phyloP scores from a whole-genome alignment of 2,329 filamentous ascomycete species.

The Fusarium austroafricanum region DNA sequence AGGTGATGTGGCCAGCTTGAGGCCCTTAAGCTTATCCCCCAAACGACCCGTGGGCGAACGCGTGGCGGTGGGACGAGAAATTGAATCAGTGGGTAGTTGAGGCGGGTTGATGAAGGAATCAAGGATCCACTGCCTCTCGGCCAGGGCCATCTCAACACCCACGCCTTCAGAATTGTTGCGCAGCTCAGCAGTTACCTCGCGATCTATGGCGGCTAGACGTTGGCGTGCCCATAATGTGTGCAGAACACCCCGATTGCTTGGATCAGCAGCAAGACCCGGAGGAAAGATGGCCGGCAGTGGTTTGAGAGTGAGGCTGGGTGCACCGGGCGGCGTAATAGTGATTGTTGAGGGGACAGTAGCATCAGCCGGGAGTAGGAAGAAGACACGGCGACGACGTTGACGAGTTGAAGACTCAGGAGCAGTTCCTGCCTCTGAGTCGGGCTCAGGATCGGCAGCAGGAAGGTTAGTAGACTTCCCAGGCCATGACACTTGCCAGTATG shows the following conservation, averaged over 20 bases:
- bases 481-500: conserved; percentile 82
- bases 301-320: conserved; percentile 69
- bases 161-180: conserved; percentile 82
- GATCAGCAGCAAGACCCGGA: conserved; percentile 75
- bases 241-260: conserved; percentile 82
- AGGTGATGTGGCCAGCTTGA: conserved; percentile 81
- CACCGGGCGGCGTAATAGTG: conserved; percentile 65
- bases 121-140: conserved; percentile 88
- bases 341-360: conserved; percentile 78
- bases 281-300: conserved; percentile 90
- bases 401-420: conserved; percentile 40
- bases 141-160: conserved; percentile 83
- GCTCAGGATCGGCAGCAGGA: conserved; percentile 62
- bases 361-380: conserved; percentile 82
- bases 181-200: conserved; percentile 81
- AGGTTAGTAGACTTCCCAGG: conserved; percentile 81
- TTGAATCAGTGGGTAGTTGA: conserved; percentile 32
- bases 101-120: conserved; percentile 70
- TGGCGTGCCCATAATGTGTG: conserved; percentile 94
- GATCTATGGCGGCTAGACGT: conserved; percentile 77
- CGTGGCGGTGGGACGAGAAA: conserved; percentile 63
- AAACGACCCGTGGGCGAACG: conserved; percentile 76
- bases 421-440: conserved; percentile 46
- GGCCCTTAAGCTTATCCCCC: conserved; percentile 81
- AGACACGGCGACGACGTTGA: conserved; percentile 70